phyloP scores from a whole-genome alignment of 176 grass and related monocot species.

The Lolium perenne region DNA sequence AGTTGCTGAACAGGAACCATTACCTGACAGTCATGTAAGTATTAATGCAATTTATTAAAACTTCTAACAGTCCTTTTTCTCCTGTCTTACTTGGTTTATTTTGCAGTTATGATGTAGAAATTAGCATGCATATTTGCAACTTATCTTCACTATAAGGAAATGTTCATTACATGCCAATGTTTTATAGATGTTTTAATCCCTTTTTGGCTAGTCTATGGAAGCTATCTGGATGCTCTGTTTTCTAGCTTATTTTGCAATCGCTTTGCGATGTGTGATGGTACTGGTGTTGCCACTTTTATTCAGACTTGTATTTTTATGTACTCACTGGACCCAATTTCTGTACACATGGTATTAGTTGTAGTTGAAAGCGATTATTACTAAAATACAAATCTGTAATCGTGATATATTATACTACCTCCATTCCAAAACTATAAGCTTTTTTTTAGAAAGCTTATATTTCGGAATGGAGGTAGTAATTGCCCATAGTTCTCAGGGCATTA shows the following conservation, averaged over 20 bases:
- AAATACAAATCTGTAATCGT: conserved; percentile 14
- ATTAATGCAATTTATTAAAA: conserved; percentile 14
- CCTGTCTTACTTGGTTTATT: conserved; percentile 8
- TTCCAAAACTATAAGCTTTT: too few species aligned
- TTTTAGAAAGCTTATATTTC: too few species aligned
- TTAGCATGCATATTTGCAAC: conserved; percentile 15
- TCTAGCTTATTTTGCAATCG: neutral
- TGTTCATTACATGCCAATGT: conserved; percentile 4
- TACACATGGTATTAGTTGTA: neutral
- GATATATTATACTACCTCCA: neutral
- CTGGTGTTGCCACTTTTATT: neutral
- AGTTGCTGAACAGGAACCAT: conserved; percentile 35
- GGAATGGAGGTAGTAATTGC: neutral
- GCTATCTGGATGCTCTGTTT: neutral
- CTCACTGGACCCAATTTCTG: neutral
- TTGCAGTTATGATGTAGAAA: neutral
- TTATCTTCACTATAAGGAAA: conserved; percentile 29
- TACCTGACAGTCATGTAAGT: conserved; percentile 60
- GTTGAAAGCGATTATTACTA: neutral
- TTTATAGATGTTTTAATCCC: neutral
- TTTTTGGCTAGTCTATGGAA: neutral
- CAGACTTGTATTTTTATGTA: neutral
- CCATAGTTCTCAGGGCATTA: conserved; percentile 20
- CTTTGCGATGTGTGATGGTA: neutral
- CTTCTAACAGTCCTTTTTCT: neutral